These are phyloP conservation scores for Exophiala sp. DNA, from an alignment of 2,329 filamentous ascomycete genomes.

Conservation along the genomic window DNA sequence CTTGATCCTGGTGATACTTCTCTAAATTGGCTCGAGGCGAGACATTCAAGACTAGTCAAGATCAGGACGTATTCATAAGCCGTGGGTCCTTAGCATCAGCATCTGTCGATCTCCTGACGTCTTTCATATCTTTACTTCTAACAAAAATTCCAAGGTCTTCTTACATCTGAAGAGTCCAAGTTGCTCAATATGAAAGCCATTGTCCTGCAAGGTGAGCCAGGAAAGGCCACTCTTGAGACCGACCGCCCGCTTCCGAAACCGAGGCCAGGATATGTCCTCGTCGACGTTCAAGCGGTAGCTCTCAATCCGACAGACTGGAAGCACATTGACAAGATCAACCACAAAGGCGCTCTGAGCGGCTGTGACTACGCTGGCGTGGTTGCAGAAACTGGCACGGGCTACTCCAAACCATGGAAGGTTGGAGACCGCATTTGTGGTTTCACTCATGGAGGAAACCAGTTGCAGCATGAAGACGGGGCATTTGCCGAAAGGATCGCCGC, in stretches of 20 bases:
- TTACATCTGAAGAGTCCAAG: background rate
- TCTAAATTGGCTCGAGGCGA: too few species aligned
- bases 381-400: conserved; percentile 24
- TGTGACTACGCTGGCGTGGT: conserved; percentile 37
- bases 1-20: too few species aligned
- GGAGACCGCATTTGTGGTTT: conserved; percentile 41
- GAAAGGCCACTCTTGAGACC: conserved; percentile 30
- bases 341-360: conserved; percentile 39
- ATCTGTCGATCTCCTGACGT: background rate
- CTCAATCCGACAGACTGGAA: conserved; percentile 60
- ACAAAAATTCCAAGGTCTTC: background rate
- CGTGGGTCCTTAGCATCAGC: too few species aligned
- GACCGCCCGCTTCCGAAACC: conserved; percentile 41
- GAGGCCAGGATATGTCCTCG: conserved; percentile 50
- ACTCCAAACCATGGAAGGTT: conserved; percentile 38
- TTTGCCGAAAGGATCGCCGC: conserved; percentile 37
- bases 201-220: conserved; percentile 32
- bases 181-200: conserved; percentile 35
- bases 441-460: conserved; percentile 33
- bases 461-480: conserved; percentile 32
- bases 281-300: conserved; percentile 51
- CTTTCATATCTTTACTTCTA: background rate
- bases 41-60: too few species aligned
- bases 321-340: conserved; percentile 36
- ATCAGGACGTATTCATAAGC: too few species aligned